Evolutionary conservation across 176 grass and related monocot species (phyloP).

Genomic region (Ananas comosus): DNA sequence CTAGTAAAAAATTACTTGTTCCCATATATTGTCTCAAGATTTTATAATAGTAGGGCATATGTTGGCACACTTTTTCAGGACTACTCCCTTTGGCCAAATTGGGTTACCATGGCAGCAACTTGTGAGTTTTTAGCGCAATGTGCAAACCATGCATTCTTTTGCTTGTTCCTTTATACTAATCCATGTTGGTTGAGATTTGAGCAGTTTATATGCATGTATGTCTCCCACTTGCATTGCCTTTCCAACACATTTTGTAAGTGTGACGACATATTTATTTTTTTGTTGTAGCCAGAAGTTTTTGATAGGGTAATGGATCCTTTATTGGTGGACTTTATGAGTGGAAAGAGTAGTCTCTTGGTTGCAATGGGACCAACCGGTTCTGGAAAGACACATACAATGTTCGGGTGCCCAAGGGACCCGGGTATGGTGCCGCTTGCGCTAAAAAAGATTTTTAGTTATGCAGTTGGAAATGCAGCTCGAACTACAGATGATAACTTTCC

Average conservation of each 20-base stretch:
- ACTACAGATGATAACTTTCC: constrained; percentile 9
- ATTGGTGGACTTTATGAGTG: constrained; percentile 58
- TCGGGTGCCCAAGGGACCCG: constrained; percentile 47
- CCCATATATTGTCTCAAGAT: too few species aligned
- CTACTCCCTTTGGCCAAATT: too few species aligned
- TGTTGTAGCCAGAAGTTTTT: constrained; percentile 54
- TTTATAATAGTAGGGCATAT: too few species aligned
- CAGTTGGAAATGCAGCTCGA: constrained; percentile 10
- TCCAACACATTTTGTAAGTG: not conserved
- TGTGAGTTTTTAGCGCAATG: too few species aligned
- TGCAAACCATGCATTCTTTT: too few species aligned
- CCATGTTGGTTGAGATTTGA: too few species aligned
- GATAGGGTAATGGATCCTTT: constrained; percentile 58
- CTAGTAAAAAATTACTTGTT: too few species aligned
- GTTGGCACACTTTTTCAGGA: too few species aligned
- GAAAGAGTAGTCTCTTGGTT: constrained; percentile 61
- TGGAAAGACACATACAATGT: constrained; percentile 86
- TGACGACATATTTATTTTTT: constrained; percentile 3
- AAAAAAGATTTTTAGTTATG: constrained; percentile 33
- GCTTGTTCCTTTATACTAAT: too few species aligned
- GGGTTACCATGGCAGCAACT: too few species aligned
- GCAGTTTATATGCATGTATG: not conserved
- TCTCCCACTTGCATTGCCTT: not conserved
- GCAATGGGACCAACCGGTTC: constrained; percentile 80
- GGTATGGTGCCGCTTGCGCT: constrained; percentile 58